Evolutionary conservation across 179 eudicot genomes (phyloP), one percentile per base, ranked within the genome.

Genomic region (Dionaea muscipula): DNA sequence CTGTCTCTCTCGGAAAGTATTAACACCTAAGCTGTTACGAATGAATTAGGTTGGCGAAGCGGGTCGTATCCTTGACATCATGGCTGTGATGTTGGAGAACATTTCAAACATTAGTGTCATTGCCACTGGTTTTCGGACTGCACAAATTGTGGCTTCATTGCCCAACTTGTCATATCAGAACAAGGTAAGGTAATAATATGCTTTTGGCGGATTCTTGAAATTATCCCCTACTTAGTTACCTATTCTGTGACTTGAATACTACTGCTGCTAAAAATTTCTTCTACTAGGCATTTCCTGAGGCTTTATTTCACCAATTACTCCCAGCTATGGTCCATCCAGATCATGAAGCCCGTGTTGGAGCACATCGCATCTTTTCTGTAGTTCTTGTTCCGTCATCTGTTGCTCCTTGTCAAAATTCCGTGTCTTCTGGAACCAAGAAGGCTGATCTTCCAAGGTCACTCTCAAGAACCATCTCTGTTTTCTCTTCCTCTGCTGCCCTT

Each of bases 41-140:
- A 18, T 62, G 59, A 55, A 67, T 61, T 81, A 93, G 99, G 96
- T 93, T 59, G 99, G 99, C 72, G 96, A 93, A 76, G 99, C 94
- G 31, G 85, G 96, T 56, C 90, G 84, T 44, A 74, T 93, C 64
- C 86, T 88, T 63, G 96, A 89, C 65, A 81, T 82, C 36, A 88
- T 93, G 96, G 89, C 99, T 44, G 86, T 72, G 61, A 83, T 78
- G 87, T 67, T 93, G 66, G 99, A 93, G 65, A 93, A 81, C 73
- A 72, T 83, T 41, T 77, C 99, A 59, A 67, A 65, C 67, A 73
- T 83, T 53, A 76, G 82, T 37, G 71, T 77, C 51, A 67, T 81
- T 51, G 90, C 86, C 63, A 82, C 99, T 24, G 96, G 89, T 64
- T 93, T 69, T 60, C 90, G 96, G 39, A 83, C 96, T 33, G 96